Evolutionary conservation across 176 grass and related monocot species (phyloP), one percentile per base, ranked within the genome.

Genomic region (Dendrocalamus sinicus): DNA sequence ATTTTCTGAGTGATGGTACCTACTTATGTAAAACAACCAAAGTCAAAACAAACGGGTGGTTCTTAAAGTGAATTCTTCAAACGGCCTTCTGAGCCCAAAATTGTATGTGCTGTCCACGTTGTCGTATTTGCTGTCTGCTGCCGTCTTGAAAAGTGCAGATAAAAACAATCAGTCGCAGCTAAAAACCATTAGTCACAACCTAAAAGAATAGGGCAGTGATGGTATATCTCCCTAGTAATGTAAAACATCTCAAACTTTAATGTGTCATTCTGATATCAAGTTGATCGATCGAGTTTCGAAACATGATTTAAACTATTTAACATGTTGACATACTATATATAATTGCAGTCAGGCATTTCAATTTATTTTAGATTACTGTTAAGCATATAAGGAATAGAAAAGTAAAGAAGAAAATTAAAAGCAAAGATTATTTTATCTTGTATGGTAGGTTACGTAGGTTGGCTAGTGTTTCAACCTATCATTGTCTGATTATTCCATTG

Each of bases 11-110:
- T 53, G 17, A 20, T 55, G 7, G 57, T 8, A 55, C 17, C 53
- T 55, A 55, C 12, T 55, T 8, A 17, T 55, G 53, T 55, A 55
- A 19, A 8, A 55, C 7, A 57, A 45, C 44, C 8, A 10, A 5
- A 39, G 37, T 39, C 4, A 2, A 39, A 39, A 39, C 37, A 39
- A 39, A 35, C 32, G 4, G 37, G 37, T 39, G 37, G 4, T 39
- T 39, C 4, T 39, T 39, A 39, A 39, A 39, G 4, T 4, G 37
- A 0, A 39, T 5, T 39, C 37, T 39, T 5, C 4, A 39, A 39
- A 39, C 4, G 4, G 0, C 4, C 0, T 39, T 4, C 0, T 2
- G 4, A 39, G 4, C 3, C 4, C 0, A 39, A 39, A 39, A 39
- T 5, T 4, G 37, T 39, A 0, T 39, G 37, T 39, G 4, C 37